A percentile compares a stretch with the other conserved stretches of the same genome.
phyloP scores from a whole-genome alignment of 2,329 filamentous ascomycete genomes.

The Paraconiothyrium brasiliense region DNA sequence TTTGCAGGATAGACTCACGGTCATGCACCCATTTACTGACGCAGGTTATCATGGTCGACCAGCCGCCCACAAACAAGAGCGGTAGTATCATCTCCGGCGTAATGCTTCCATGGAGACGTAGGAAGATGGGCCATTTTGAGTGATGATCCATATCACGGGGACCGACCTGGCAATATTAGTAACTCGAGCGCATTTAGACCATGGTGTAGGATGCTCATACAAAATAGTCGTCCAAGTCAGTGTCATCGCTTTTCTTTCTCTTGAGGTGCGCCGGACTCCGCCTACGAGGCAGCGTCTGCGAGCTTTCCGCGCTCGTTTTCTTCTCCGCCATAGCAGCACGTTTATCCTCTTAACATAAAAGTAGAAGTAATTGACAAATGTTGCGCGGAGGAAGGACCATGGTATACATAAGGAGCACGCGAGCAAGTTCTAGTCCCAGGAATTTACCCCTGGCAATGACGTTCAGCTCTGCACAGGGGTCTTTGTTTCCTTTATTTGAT shows the following conservation, averaged over 20 bases:
- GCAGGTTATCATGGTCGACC: conserved; percentile 72
- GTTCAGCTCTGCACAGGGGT: neutral
- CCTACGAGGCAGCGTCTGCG: conserved; percentile 19
- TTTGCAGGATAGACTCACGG: conserved; percentile 23
- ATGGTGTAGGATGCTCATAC: conserved; percentile 45
- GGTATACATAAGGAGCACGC: conserved; percentile 3
- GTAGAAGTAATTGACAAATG: neutral
- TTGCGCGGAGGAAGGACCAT: neutral
- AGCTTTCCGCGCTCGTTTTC: conserved; percentile 22
- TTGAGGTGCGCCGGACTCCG: conserved; percentile 23
- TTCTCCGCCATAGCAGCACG: conserved; percentile 7
- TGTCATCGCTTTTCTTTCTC: conserved; percentile 32
- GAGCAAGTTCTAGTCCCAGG: conserved; percentile 7
- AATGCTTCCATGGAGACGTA: conserved; percentile 78
- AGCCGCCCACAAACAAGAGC: conserved; percentile 68
- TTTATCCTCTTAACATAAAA: neutral
- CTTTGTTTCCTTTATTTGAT: conserved; percentile 2
- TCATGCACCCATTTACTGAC: conserved; percentile 53
- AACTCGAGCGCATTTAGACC: neutral
- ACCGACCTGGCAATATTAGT: conserved; percentile 50
- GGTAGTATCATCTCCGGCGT: conserved; percentile 78
- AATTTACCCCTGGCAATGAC: conserved; percentile 14
- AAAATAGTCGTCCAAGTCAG: conserved; percentile 67
- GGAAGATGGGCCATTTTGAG: conserved; percentile 78
- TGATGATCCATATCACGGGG: conserved; percentile 76